A percentile compares a stretch with the other conserved stretches of the same genome.
Evolutionary conservation across 2,329 filamentous ascomycete species (phyloP).

Genomic region (Xylariaceae sp.): DNA sequence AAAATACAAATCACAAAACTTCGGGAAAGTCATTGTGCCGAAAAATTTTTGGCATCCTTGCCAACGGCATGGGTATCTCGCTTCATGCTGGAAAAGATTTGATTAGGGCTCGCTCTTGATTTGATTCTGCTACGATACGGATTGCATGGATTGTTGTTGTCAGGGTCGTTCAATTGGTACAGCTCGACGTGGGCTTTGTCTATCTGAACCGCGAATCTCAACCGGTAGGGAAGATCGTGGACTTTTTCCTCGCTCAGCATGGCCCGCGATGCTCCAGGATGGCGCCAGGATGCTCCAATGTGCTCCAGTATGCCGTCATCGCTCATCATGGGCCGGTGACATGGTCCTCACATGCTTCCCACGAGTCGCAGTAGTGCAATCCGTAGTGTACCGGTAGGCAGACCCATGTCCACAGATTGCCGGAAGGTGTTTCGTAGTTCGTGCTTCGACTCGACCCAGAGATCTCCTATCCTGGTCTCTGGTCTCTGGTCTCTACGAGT

Average conservation of each 20-base stretch:
- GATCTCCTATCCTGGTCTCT: not conserved
- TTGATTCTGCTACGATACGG: not conserved
- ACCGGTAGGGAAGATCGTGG: too few relatives aligned
- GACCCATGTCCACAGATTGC: not conserved
- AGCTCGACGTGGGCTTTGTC: not conserved
- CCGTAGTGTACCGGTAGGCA: not conserved
- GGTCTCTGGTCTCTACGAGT: not conserved
- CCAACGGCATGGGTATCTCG: too few relatives aligned
- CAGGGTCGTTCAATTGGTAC: not conserved
- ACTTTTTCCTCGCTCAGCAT: too few relatives aligned
- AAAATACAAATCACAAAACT: not conserved
- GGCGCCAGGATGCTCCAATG: not conserved
- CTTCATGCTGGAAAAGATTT: too few relatives aligned
- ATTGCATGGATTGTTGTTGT: not conserved
- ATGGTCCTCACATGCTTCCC: not conserved
- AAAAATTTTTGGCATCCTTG: not conserved
- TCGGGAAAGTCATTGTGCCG: conserved; percentile 7
- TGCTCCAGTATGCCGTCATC: not conserved
- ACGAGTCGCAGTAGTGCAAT: not conserved
- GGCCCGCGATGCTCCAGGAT: too few relatives aligned
- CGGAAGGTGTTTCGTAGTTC: not conserved
- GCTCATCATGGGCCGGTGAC: not conserved
- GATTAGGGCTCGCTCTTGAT: too few relatives aligned
- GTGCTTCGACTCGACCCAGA: not conserved
- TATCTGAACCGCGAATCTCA: too few relatives aligned